phyloP scores from a whole-genome alignment of 495 filamentous ascomycete species.

The Amorphotheca resinae region DNA sequence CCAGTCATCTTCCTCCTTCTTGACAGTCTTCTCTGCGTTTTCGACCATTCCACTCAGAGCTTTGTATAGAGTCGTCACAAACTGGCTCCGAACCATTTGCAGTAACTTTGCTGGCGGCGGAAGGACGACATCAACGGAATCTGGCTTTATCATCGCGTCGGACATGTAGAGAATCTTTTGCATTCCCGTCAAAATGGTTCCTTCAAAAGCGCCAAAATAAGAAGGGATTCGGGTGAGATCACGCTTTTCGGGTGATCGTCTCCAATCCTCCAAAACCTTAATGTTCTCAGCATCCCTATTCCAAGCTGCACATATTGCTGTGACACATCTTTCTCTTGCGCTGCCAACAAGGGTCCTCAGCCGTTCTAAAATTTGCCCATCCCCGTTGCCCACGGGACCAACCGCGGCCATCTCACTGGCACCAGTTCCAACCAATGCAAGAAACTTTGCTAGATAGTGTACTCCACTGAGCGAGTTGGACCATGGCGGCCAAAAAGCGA shows the following conservation, averaged over 20 bases:
- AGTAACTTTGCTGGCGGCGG: slow-evolving; percentile 74
- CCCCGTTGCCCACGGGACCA: slow-evolving; percentile 45
- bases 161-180: slow-evolving; percentile 90
- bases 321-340: slow-evolving; percentile 72
- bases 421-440: slow-evolving; percentile 68
- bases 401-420: slow-evolving; percentile 78
- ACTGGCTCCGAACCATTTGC: slow-evolving; percentile 73
- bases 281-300: slow-evolving; percentile 76
- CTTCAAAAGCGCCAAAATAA: slow-evolving; percentile 70
- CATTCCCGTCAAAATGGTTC: slow-evolving; percentile 62
- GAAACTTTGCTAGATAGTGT: slow-evolving; percentile 70
- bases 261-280: slow-evolving; percentile 89
- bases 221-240: slow-evolving; percentile 87
- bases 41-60: slow-evolving; percentile 88
- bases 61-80: slow-evolving; percentile 85
- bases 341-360: slow-evolving; percentile 58
- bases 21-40: slow-evolving; percentile 66
- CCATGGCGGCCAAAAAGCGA: slow-evolving; percentile 91
- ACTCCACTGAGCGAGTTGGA: slow-evolving; percentile 82
- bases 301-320: slow-evolving; percentile 76
- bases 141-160: slow-evolving; percentile 59
- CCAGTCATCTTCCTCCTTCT: slow-evolving; percentile 32
- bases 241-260: slow-evolving; percentile 55
- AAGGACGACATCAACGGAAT: slow-evolving; percentile 59
- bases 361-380: slow-evolving; percentile 44